A percentile compares a stretch with the other conserved stretches of the same genome.
These are phyloP conservation scores for Paragyromitra xinjiangensis DNA, from an alignment of 495 filamentous ascomycete species.

Conservation along the genomic window DNA sequence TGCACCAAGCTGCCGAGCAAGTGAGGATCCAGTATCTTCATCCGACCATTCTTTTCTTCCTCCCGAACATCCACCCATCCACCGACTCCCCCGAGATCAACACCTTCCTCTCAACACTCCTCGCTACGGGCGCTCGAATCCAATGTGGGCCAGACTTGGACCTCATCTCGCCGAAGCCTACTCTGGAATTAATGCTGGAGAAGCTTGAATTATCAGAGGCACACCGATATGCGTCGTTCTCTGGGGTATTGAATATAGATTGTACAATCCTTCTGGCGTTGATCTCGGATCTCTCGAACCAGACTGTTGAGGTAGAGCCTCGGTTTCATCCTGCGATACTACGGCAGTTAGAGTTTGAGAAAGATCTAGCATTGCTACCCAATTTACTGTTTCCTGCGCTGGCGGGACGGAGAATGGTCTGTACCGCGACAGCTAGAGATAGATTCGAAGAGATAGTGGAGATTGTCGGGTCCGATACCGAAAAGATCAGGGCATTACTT, in stretches of 20 bases:
- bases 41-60: conserved; percentile 68
- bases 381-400: conserved; percentile 59
- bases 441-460: conserved; percentile 60
- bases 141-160: conserved; percentile 59
- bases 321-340: conserved; percentile 58
- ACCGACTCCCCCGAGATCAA: conserved; percentile 64
- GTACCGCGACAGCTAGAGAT: conserved; percentile 58
- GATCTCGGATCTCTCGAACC: conserved; percentile 61
- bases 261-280: conserved; percentile 60
- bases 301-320: conserved; percentile 54
- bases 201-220: conserved; percentile 37
- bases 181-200: conserved; percentile 41
- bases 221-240: conserved; percentile 55
- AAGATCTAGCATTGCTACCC: conserved; percentile 56
- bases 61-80: conserved; percentile 67
- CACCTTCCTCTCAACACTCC: conserved; percentile 65
- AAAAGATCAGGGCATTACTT: conserved; percentile 58
- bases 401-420: conserved; percentile 58
- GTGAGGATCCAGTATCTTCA: conserved; percentile 68
- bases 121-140: conserved; percentile 66
- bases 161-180: conserved; percentile 42
- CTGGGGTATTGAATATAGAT: conserved; percentile 60
- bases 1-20: conserved; percentile 64
- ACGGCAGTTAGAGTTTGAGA: conserved; percentile 58
- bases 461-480: conserved; percentile 59